These are phyloP conservation scores for Colletotrichum gigasporum DNA, from an alignment of 2,329 filamentous ascomycete species.

Conservation along the genomic window DNA sequence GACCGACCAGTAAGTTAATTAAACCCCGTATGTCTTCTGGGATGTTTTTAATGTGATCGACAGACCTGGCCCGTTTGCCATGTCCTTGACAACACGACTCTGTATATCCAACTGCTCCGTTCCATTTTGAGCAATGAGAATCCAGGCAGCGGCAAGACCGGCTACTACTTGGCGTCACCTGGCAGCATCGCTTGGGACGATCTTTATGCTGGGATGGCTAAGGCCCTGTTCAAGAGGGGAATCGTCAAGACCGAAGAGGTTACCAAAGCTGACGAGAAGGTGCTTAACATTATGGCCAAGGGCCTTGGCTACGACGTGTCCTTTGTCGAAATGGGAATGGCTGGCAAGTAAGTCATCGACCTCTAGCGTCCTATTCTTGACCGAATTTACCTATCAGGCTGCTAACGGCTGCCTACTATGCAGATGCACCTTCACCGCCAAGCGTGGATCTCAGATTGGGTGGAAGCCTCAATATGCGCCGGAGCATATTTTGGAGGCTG, in stretches of 20 bases:
- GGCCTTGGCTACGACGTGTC: slow-evolving; percentile 42
- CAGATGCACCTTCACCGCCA: slow-evolving; percentile 44
- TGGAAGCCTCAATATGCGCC: slow-evolving; percentile 54
- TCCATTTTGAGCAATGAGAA: slow-evolving; percentile 51
- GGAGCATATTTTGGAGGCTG: slow-evolving; percentile 55
- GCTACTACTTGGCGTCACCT: slow-evolving; percentile 60
- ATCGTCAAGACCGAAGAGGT: slow-evolving; percentile 50
- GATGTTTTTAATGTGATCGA: background rate
- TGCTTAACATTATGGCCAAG: slow-evolving; percentile 51
- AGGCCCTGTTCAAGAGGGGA: slow-evolving; percentile 47
- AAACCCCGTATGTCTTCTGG: too few relatives aligned
- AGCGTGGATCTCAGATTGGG: slow-evolving; percentile 51
- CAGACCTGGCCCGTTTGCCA: slow-evolving; percentile 64
- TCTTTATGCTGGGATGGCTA: slow-evolving; percentile 56
- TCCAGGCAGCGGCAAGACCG: slow-evolving; percentile 50
- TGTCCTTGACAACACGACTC: slow-evolving; percentile 53
- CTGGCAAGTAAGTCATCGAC: slow-evolving; percentile 48
- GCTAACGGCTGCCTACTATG: too few relatives aligned
- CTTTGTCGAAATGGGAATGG: slow-evolving; percentile 44
- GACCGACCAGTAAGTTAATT: background rate
- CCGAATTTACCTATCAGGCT: too few relatives aligned
- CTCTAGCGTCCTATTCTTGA: too few relatives aligned
- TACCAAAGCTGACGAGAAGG: slow-evolving; percentile 43
- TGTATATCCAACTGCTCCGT: slow-evolving; percentile 57
- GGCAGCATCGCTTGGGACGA: slow-evolving; percentile 61